Conservation (phyloP, 1,139 yeast genomes). For the Taiozyma onychis region DNA sequence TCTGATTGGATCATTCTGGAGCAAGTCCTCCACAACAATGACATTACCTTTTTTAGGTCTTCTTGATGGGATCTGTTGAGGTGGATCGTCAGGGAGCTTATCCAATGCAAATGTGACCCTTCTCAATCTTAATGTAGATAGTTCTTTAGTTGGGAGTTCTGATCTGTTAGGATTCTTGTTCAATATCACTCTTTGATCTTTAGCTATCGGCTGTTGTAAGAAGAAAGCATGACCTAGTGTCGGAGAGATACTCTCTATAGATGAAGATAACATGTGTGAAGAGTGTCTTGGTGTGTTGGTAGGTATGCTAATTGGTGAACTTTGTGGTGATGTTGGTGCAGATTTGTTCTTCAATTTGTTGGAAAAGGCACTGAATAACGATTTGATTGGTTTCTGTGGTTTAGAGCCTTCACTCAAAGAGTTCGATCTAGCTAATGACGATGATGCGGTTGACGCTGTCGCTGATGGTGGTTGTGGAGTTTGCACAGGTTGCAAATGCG, state of each 20-base stretch:
- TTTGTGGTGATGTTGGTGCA: slow-evolving; percentile 16
- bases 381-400: slow-evolving; percentile 29
- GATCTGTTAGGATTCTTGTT: slow-evolving; percentile 42
- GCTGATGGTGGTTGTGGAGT: slow-evolving; percentile 7
- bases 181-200: slow-evolving; percentile 31
- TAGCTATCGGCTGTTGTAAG: background rate
- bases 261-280: slow-evolving; percentile 10
- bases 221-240: slow-evolving; percentile 6
- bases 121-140: slow-evolving; percentile 37
- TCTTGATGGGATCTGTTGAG: slow-evolving; percentile 91
- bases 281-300: slow-evolving; percentile 2
- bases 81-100: slow-evolving; percentile 72
- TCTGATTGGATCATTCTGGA: slow-evolving; percentile 53
- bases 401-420: slow-evolving; percentile 9
- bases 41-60: slow-evolving; percentile 80
- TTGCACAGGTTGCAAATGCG: background rate
- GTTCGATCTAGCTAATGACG: slow-evolving; percentile 9
- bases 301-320: slow-evolving; percentile 17
- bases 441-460: slow-evolving; percentile 4
- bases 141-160: slow-evolving; percentile 34
- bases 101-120: slow-evolving; percentile 76
- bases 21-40: slow-evolving; percentile 61
- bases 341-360: slow-evolving; percentile 38
- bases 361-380: slow-evolving; percentile 48
- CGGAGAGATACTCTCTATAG: slow-evolving; percentile 23